These are phyloP conservation scores for Globisporangium echinulatum DNA, from an alignment of 352 stramenopile genomes.

Conservation along the genomic window DNA sequence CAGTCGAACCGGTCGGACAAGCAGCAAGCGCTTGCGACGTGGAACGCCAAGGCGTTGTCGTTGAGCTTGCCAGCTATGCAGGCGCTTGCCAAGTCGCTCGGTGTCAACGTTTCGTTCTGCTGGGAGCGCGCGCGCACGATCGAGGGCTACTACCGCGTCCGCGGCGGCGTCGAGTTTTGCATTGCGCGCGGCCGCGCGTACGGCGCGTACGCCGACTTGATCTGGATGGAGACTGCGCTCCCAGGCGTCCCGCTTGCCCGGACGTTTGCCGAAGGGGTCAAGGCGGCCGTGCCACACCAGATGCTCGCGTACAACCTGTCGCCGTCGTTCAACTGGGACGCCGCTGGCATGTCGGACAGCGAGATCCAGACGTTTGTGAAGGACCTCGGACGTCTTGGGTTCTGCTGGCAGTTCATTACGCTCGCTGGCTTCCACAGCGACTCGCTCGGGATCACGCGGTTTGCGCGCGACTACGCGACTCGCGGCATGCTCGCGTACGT, in stretches of 20 bases:
- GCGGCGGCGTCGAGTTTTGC: conserved; percentile 95
- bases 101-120: conserved; percentile 89
- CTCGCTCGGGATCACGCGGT: conserved; percentile 93
- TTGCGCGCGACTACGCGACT: conserved; percentile 89
- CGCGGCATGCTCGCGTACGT: conserved; percentile 95
- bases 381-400: conserved; percentile 93
- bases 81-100: conserved; percentile 68
- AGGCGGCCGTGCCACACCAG: conserved; percentile 89
- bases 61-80: conserved; percentile 75
- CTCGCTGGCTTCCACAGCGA: conserved; percentile 98
- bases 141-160: conserved; percentile 97
- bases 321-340: conserved; percentile 99
- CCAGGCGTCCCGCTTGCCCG: conserved; percentile 93
- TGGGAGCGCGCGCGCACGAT: conserved; percentile 94
- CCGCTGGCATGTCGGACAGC: conserved; percentile 92
- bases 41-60: conserved; percentile 74
- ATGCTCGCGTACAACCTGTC: conserved; percentile 99
- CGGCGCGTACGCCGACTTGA: conserved; percentile 93
- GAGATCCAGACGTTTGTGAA: conserved; percentile 94
- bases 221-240: conserved; percentile 98
- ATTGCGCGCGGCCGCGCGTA: conserved; percentile 94
- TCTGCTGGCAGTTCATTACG: conserved; percentile 99
- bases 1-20: conserved; percentile 58
- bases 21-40: conserved; percentile 57
- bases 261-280: conserved; percentile 92